Evolutionary conservation across 83 land plant genomes (phyloP).

Genomic region (Picea engelmannii): DNA sequence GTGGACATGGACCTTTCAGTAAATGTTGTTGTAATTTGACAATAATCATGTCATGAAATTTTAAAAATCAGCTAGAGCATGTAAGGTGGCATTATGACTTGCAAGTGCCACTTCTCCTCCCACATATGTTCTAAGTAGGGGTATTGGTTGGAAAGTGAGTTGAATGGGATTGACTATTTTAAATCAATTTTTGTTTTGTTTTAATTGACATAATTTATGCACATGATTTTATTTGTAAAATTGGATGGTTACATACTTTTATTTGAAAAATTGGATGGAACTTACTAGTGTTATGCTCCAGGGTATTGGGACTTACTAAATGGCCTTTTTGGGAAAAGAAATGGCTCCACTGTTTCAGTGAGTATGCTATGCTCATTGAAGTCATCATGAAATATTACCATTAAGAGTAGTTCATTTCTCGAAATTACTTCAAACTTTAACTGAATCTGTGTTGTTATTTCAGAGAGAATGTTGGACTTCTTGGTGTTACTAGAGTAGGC

Average conservation of each 20-base stretch:
- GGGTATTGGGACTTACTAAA: conserved; percentile 1
- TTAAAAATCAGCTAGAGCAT: conserved; percentile 22
- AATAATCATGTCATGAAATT: not conserved
- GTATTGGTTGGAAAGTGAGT: conserved; percentile 41
- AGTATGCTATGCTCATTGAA: too few species aligned
- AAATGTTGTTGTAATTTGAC: not conserved
- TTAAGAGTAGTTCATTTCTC: too few species aligned
- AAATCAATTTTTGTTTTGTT: not conserved
- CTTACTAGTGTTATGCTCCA: too few species aligned
- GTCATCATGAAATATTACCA: too few species aligned
- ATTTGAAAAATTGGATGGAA: too few species aligned
- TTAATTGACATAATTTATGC: not conserved
- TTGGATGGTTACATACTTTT: too few species aligned
- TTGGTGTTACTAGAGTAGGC: too few species aligned
- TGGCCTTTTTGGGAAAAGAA: conserved; percentile 59
- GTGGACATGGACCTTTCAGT: not conserved
- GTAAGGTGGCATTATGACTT: conserved; percentile 36
- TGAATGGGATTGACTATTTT: too few species aligned
- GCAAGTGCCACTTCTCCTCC: conserved; percentile 60
- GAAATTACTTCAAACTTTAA: too few species aligned
- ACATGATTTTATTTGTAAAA: too few species aligned
- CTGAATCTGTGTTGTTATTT: too few species aligned
- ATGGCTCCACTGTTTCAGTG: conserved; percentile 36
- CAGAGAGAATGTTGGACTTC: too few species aligned
- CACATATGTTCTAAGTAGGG: conserved; percentile 37